phyloP scores from a whole-genome alignment of 164 flowering plant genomes.

The Annona squamosa region DNA sequence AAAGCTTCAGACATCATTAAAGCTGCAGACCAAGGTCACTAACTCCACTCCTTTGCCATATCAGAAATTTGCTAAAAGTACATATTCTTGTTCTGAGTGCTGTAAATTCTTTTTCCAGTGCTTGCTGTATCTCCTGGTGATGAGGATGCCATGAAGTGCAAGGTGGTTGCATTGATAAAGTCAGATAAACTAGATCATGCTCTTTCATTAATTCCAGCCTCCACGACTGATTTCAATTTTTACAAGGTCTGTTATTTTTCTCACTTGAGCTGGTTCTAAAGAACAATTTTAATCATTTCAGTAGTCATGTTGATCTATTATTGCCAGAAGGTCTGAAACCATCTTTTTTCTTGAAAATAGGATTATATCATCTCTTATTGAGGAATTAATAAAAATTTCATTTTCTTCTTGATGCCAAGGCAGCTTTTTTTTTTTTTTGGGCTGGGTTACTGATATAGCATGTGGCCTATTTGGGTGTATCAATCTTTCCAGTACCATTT shows the following conservation, averaged over 20 bases:
- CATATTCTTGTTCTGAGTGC: background rate
- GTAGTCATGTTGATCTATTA: background rate
- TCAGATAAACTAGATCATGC: conserved; percentile 58
- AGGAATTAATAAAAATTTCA: too few relatives aligned
- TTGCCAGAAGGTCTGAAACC: background rate
- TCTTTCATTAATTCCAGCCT: conserved; percentile 40
- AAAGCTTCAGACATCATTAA: conserved; percentile 69
- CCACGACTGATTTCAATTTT: conserved; percentile 46
- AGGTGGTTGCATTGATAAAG: conserved; percentile 72
- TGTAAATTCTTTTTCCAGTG: conserved; percentile 33
- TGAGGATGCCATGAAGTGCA: conserved; percentile 84
- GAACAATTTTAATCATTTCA: background rate
- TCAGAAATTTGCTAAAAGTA: background rate
- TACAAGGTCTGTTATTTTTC: conserved; percentile 41
- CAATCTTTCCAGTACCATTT: too few relatives aligned
- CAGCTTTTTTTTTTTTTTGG: too few relatives aligned
- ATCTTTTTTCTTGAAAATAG: background rate
- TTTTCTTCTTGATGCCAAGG: too few relatives aligned
- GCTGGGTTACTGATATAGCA: too few relatives aligned
- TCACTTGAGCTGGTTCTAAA: background rate
- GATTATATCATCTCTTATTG: background rate
- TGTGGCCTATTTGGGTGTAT: too few relatives aligned
- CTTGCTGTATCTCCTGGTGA: conserved; percentile 58
- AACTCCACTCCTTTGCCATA: background rate
- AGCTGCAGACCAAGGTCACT: conserved; percentile 75